Evolutionary conservation across 2,329 filamentous ascomycete species (phyloP).

Genomic region (Rhexocercosporidium sp.): DNA sequence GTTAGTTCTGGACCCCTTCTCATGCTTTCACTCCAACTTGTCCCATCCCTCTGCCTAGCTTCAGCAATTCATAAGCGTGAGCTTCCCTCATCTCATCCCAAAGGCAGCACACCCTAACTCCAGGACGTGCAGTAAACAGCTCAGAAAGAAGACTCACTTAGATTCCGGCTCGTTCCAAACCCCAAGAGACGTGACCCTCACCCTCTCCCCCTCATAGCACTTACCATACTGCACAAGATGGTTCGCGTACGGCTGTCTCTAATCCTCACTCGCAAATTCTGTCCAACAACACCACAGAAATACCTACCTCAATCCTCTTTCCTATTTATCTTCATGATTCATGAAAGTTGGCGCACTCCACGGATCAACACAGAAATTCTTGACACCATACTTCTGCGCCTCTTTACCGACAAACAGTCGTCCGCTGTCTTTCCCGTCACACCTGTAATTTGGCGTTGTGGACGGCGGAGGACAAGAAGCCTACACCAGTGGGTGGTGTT

Average conservation of each 20-base stretch:
- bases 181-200: constrained; percentile 48
- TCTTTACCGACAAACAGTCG: constrained; percentile 59
- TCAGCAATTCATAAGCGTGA: not conserved
- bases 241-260: constrained; percentile 54
- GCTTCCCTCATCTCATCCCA: not conserved
- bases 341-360: constrained; percentile 58
- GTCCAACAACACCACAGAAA: constrained; percentile 50
- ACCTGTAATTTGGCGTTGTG: constrained; percentile 49
- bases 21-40: too few species aligned
- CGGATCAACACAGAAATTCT: constrained; percentile 53
- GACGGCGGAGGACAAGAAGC: constrained; percentile 51
- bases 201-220: constrained; percentile 47
- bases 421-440: constrained; percentile 53
- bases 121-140: not conserved
- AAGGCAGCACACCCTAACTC: not conserved
- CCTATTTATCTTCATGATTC: constrained; percentile 59
- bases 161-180: constrained; percentile 53
- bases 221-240: constrained; percentile 54
- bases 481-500: constrained; percentile 50
- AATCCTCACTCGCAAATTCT: constrained; percentile 49
- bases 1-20: not conserved
- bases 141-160: constrained; percentile 25
- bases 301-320: constrained; percentile 51
- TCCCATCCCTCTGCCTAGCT: too few species aligned
- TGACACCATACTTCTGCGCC: constrained; percentile 50